Conservation (phyloP, 176 grass and related monocot genomes). For the Puya raimondii region DNA sequence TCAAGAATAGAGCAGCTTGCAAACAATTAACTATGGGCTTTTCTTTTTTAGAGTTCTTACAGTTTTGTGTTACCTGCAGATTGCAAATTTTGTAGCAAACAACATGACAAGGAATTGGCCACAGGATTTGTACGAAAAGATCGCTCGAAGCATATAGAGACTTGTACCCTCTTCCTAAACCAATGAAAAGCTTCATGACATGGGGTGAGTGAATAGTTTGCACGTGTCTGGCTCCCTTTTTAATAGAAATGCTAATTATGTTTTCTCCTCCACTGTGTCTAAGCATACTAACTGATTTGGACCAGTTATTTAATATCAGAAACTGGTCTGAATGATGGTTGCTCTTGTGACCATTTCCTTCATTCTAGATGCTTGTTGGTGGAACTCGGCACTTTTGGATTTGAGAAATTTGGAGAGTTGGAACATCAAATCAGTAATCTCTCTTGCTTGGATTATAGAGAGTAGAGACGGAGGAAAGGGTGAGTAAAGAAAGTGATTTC, state of each 20-base stretch:
- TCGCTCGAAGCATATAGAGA: slow-evolving; percentile 68
- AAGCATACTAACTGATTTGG: too few relatives aligned
- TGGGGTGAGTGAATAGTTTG: too few relatives aligned
- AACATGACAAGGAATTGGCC: slow-evolving; percentile 91
- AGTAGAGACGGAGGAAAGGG: too few relatives aligned
- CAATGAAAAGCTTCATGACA: not conserved
- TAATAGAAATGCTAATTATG: not conserved
- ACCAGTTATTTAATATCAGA: not conserved
- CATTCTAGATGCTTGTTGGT: not conserved
- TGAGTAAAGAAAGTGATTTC: too few relatives aligned
- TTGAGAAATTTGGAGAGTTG: not conserved
- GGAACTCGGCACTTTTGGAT: not conserved
- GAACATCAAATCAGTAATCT: too few relatives aligned
- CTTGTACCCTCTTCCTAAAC: slow-evolving; percentile 12
- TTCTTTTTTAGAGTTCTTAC: too few relatives aligned
- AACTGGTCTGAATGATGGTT: not conserved
- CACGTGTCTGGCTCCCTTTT: not conserved
- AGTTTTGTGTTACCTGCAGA: slow-evolving; percentile 26
- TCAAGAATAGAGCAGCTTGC: too few relatives aligned
- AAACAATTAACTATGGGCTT: too few relatives aligned
- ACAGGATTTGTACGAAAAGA: slow-evolving; percentile 89
- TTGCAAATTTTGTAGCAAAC: slow-evolving; percentile 80
- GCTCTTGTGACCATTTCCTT: not conserved
- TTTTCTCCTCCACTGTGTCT: not conserved
- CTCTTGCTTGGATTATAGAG: too few relatives aligned